These are phyloP conservation scores for Betula pendula DNA, from an alignment of 306 rosid genomes.

Conservation along the genomic window DNA sequence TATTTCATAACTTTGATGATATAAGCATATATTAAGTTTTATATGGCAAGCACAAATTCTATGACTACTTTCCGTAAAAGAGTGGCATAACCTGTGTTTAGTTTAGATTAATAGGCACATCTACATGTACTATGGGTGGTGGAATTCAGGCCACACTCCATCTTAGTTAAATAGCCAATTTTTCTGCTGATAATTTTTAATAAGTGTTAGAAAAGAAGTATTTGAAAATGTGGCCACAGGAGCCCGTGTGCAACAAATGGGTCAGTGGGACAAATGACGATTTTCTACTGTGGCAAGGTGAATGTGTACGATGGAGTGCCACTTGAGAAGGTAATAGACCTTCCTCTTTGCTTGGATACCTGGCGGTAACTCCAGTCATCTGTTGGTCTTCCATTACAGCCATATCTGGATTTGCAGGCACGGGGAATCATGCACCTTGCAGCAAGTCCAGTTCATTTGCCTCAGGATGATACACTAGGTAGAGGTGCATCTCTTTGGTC, in stretches of 20 bases:
- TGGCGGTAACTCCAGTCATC: slow-evolving; percentile 38
- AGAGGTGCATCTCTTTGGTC: slow-evolving; percentile 51
- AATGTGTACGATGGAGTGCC: slow-evolving; percentile 90
- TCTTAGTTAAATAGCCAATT: slow-evolving; percentile 1
- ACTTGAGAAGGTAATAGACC: slow-evolving; percentile 73
- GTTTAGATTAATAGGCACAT: background rate
- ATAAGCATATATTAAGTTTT: background rate
- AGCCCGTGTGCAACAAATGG: slow-evolving; percentile 53
- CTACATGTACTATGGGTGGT: background rate
- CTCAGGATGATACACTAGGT: slow-evolving; percentile 51
- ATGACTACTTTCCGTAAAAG: slow-evolving; percentile 10
- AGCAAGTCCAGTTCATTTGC: slow-evolving; percentile 56
- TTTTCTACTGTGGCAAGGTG: slow-evolving; percentile 96
- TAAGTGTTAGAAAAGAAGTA: slow-evolving; percentile 12
- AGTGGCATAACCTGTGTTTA: slow-evolving; percentile 7
- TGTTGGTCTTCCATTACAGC: slow-evolving; percentile 38
- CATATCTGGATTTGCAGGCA: slow-evolving; percentile 78
- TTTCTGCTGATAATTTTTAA: background rate
- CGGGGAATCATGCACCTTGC: slow-evolving; percentile 86
- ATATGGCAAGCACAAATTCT: background rate
- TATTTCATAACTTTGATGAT: background rate
- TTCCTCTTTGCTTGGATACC: slow-evolving; percentile 37
- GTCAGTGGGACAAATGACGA: slow-evolving; percentile 76
- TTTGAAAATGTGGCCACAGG: slow-evolving; percentile 52
- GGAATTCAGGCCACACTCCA: slow-evolving; percentile 10